phyloP scores from a whole-genome alignment of 2,329 filamentous ascomycete species.

The Colletotrichum higginsianum region DNA sequence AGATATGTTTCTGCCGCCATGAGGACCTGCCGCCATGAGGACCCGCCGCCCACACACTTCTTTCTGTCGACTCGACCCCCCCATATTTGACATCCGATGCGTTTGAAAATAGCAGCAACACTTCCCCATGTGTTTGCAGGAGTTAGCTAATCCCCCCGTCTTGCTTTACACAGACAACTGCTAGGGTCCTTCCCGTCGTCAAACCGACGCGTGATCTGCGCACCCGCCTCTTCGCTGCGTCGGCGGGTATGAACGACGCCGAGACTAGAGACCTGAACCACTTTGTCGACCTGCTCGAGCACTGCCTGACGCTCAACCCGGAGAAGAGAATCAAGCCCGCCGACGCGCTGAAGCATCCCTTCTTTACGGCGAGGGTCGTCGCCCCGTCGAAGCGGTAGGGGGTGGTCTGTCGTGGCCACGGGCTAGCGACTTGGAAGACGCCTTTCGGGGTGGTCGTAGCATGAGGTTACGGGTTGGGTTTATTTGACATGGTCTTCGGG shows the following conservation, averaged over 20 bases:
- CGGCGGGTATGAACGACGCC: constrained; percentile 79
- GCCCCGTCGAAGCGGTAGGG: constrained; percentile 45
- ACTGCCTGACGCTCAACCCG: constrained; percentile 89
- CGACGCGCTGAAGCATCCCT: constrained; percentile 91
- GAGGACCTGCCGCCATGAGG: not conserved
- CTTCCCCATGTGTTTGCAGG: not conserved
- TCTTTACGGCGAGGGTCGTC: constrained; percentile 72
- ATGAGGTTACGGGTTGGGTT: not conserved
- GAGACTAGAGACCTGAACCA: constrained; percentile 84
- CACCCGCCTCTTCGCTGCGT: constrained; percentile 81
- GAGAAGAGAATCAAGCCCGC: constrained; percentile 90
- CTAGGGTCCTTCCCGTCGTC: constrained; percentile 77
- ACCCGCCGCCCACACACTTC: not conserved
- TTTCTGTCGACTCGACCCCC: not conserved
- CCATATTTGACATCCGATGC: not conserved
- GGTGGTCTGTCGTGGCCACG: not conserved
- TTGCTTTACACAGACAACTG: constrained; percentile 68
- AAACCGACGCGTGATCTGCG: constrained; percentile 88
- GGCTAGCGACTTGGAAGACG: not conserved
- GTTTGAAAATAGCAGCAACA: constrained; percentile 19
- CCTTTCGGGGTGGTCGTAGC: constrained; percentile 2
- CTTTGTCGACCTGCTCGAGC: constrained; percentile 90
- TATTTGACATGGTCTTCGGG: not conserved
- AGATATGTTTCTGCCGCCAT: not conserved
- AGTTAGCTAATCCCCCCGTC: constrained; percentile 35